Evolutionary conservation across 495 filamentous ascomycete genomes (phyloP).

Genomic region (Podospora fimiseda): DNA sequence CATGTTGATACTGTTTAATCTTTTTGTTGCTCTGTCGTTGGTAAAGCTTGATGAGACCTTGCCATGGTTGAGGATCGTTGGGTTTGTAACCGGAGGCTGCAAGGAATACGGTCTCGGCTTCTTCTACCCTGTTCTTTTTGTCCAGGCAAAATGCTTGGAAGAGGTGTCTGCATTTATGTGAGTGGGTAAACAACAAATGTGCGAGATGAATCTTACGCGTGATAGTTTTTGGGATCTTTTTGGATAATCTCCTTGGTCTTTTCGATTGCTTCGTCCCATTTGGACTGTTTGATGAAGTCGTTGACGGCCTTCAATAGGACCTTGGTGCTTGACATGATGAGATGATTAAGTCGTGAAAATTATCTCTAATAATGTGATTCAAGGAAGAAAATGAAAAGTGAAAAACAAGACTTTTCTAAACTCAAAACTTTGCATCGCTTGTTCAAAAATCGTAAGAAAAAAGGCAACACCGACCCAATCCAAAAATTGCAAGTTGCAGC

Average conservation of each 20-base stretch:
- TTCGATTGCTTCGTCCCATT: constrained; percentile 66
- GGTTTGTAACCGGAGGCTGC: constrained; percentile 56
- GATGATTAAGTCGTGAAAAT: neutral
- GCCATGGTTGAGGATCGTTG: constrained; percentile 66
- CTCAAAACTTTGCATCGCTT: neutral
- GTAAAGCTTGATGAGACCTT: constrained; percentile 81
- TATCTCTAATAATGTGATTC: too few species aligned
- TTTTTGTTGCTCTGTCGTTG: constrained; percentile 64
- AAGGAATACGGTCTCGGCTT: constrained; percentile 70
- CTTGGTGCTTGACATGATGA: constrained; percentile 55
- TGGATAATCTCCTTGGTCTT: constrained; percentile 61
- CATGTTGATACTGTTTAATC: constrained; percentile 66
- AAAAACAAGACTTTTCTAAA: neutral
- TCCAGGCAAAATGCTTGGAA: constrained; percentile 78
- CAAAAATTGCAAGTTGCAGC: too few species aligned
- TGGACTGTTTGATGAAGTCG: constrained; percentile 68
- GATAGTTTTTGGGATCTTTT: constrained; percentile 72
- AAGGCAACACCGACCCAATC: neutral
- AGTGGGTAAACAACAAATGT: neutral
- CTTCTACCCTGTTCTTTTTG: constrained; percentile 60
- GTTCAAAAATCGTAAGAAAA: too few species aligned
- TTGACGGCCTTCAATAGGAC: constrained; percentile 77
- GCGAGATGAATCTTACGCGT: constrained; percentile 50
- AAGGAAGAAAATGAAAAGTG: neutral
- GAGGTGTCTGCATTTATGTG: constrained; percentile 51